phyloP scores from a whole-genome alignment of 1,284 basidiomycete species.

The Cutaneotrichosporon dermatis region DNA sequence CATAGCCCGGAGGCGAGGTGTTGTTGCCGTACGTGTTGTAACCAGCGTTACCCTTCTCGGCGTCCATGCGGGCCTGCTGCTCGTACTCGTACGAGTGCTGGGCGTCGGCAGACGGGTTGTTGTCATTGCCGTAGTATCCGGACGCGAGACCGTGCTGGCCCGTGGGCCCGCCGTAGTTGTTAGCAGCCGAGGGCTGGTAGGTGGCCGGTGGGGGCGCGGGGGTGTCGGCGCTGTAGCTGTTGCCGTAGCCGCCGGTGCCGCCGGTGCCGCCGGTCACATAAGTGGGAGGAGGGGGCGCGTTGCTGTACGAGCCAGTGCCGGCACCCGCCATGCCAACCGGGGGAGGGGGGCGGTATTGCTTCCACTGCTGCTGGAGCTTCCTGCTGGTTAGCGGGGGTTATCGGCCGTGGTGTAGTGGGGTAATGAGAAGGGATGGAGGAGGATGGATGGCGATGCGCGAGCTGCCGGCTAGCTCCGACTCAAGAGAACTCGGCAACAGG shows the following conservation, averaged over 20 bases:
- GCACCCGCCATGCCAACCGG: neutral
- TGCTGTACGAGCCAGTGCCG: conserved; percentile 16
- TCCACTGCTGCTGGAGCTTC: conserved; percentile 25
- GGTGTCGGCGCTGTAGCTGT: neutral
- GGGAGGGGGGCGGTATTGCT: conserved; percentile 32
- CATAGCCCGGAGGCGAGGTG: conserved; percentile 5
- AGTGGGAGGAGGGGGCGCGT: conserved; percentile 35
- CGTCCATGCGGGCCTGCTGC: conserved; percentile 30
- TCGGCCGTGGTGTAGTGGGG: too few relatives aligned
- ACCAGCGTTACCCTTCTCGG: neutral
- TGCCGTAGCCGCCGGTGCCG: conserved; percentile 13
- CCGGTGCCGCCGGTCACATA: conserved; percentile 9
- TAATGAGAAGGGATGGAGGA: too few relatives aligned
- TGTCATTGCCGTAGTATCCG: conserved; percentile 26
- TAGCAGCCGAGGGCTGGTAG: conserved; percentile 40
- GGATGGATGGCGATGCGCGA: too few relatives aligned
- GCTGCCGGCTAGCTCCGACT: too few relatives aligned
- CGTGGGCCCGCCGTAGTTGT: conserved; percentile 23
- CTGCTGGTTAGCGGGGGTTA: conserved; percentile 11
- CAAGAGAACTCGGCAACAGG: too few relatives aligned
- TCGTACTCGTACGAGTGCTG: conserved; percentile 39
- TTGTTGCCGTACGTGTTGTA: too few relatives aligned
- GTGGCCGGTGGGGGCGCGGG: conserved; percentile 22
- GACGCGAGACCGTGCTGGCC: conserved; percentile 32
- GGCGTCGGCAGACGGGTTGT: conserved; percentile 5